Conservation (phyloP, 164 flowering plant species). For the Cinnamomum micranthum region DNA sequence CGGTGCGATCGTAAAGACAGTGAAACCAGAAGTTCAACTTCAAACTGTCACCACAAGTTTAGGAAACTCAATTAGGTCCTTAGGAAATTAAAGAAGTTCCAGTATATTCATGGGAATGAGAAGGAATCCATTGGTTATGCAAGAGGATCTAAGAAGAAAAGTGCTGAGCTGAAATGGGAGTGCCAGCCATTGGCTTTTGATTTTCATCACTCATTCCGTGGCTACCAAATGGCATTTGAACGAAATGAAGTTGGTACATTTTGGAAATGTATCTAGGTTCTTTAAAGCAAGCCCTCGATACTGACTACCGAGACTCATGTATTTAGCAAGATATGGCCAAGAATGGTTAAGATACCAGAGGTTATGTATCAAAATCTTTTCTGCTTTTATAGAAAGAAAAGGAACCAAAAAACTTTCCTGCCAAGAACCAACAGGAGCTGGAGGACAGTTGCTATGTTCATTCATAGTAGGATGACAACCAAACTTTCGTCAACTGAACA, state of each 20-base stretch:
- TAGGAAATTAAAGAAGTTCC: background rate
- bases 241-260: background rate
- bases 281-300: background rate
- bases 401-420: no score
- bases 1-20: background rate
- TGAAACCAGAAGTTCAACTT: background rate
- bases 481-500: no score
- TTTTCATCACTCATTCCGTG: background rate
- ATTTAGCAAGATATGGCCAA: background rate
- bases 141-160: background rate
- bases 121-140: background rate
- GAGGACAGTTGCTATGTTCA: no score
- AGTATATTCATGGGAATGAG: background rate
- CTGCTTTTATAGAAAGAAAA: no score
- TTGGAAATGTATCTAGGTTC: background rate
- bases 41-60: background rate
- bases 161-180: background rate
- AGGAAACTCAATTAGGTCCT: background rate
- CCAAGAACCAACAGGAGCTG: no score
- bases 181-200: background rate
- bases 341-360: background rate
- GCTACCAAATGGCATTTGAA: background rate
- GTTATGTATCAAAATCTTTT: background rate
- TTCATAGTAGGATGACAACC: no score
- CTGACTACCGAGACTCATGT: background rate